Percentiles rank a stretch among this genome's conserved stretches.
phyloP scores from a whole-genome alignment of 257 asterid species.

The Nicotiana paniculata region DNA sequence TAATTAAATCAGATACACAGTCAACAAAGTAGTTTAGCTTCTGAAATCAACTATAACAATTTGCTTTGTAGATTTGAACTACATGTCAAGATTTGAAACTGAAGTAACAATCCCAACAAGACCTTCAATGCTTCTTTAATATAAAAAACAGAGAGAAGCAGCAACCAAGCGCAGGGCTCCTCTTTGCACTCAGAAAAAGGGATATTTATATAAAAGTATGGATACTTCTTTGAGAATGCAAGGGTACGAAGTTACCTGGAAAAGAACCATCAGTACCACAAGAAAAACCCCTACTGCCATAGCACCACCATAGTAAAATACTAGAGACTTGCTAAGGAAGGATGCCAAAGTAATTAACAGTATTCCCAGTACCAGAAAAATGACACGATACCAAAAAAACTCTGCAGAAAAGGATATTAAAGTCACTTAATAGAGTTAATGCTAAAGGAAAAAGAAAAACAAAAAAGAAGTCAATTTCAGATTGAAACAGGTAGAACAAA shows the following conservation, averaged over 20 bases:
- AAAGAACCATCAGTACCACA: constrained; percentile 75
- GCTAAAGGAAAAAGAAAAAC: neutral
- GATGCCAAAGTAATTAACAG: constrained; percentile 54
- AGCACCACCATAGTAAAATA: constrained; percentile 76
- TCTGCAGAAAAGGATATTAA: constrained; percentile 42
- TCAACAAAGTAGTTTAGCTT: neutral
- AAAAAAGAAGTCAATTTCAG: neutral
- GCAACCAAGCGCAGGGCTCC: neutral
- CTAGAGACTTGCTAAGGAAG: constrained; percentile 69
- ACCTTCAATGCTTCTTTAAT: neutral
- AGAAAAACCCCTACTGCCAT: constrained; percentile 73
- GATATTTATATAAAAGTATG: neutral
- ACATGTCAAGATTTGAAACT: neutral
- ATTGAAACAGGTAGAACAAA: constrained; percentile 22
- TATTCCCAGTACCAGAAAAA: constrained; percentile 65
- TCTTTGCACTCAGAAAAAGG: neutral
- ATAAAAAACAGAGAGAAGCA: neutral
- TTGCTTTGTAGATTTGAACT: neutral
- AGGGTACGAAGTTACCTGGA: constrained; percentile 49
- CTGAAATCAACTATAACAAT: neutral
- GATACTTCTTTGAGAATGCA: neutral
- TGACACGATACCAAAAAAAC: constrained; percentile 46
- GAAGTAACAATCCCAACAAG: neutral
- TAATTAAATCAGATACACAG: neutral
- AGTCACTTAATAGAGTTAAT: neutral